phyloP scores from a whole-genome alignment of 768 basidiomycete species.

The Exidia glandulosa region DNA sequence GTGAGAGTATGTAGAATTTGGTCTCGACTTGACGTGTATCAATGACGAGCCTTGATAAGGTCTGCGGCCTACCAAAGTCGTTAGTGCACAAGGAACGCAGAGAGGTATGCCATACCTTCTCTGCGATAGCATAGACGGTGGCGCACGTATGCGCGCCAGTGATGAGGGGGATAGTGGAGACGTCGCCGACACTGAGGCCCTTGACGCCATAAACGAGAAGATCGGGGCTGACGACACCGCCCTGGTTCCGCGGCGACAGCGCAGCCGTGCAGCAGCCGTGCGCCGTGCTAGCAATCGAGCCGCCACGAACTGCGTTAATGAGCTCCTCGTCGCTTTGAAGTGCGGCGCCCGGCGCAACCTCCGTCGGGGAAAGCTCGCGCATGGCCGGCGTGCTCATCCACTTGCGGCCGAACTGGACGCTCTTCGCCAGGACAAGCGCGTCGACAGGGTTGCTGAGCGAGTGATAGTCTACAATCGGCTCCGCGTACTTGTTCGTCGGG shows the following conservation, averaged over 20 bases:
- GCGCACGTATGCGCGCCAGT: slow-evolving; percentile 12
- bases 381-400: background rate
- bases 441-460: background rate
- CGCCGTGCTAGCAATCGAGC: slow-evolving; percentile 14
- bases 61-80: background rate
- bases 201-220: slow-evolving; percentile 32
- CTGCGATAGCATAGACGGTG: slow-evolving; percentile 11
- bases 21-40: too few species aligned
- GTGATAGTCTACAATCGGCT: background rate
- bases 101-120: background rate
- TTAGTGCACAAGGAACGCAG: background rate
- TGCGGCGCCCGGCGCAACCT: slow-evolving; percentile 1
- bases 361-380: background rate
- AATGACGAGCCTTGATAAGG: background rate
- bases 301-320: slow-evolving; percentile 9
- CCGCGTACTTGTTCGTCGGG: background rate
- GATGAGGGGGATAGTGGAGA: slow-evolving; percentile 11
- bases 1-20: too few species aligned
- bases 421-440: background rate
- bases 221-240: slow-evolving; percentile 35
- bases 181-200: slow-evolving; percentile 29
- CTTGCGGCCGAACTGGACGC: background rate
- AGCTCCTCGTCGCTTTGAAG: slow-evolving; percentile 9
- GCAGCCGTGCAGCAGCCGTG: slow-evolving; percentile 24
- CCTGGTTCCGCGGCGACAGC: slow-evolving; percentile 27